Base-by-base conservation (phyloP, 306 rosid species). In the Dalbergia cultrata region DNA sequence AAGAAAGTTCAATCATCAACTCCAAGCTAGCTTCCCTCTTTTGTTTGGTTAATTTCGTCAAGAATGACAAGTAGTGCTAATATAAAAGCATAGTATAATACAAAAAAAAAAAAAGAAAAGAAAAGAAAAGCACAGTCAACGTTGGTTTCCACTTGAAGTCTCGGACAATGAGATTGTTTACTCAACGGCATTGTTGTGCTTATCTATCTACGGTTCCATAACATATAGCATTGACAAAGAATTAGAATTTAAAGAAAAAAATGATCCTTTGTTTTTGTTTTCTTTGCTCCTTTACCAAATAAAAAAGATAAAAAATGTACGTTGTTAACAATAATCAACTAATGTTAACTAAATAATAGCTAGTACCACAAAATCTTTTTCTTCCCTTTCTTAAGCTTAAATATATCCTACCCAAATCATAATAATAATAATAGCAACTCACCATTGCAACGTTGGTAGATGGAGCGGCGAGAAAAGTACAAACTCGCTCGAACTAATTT, bases 401-500 rank as follows among this genome's bases (percentile, higher is more conserved):
- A 43, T 3, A 43, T 35, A 8, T 45, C 52, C 16, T 9, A 45
- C 1, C 52, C 52, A 45, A 45, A 45, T 3, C 1, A 9, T 9
- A 45, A 45, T 9, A 12, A 1, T 26, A 26, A 26, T 26, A 26
- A 26, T 26, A 26, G 11, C 10, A 45, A 45, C 52, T 45, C 52
- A 45, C 9, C 52, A 84, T 80, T 11, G 75, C 60, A 16, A 82
- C 71, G 54, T 54, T 79, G 68, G 57, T 26, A 12, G 85, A 82
- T 50, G 70, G 69, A 17, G 82, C 87, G 3, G 87, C 89, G 52
- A 75, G 58, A 7, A 82, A n/a, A 52, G n/a, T 66, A 17, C 87
- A 86, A 6, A 85, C 80, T 33, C 83, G 76, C 12, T 79, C 85
- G 5, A n/a, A 13, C 87, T 82, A 86, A 53, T 66, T 86, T 49